These are phyloP conservation scores for Westerdykella aurantiaca DNA, from an alignment of 2,329 filamentous ascomycete genomes.

Conservation along the genomic window DNA sequence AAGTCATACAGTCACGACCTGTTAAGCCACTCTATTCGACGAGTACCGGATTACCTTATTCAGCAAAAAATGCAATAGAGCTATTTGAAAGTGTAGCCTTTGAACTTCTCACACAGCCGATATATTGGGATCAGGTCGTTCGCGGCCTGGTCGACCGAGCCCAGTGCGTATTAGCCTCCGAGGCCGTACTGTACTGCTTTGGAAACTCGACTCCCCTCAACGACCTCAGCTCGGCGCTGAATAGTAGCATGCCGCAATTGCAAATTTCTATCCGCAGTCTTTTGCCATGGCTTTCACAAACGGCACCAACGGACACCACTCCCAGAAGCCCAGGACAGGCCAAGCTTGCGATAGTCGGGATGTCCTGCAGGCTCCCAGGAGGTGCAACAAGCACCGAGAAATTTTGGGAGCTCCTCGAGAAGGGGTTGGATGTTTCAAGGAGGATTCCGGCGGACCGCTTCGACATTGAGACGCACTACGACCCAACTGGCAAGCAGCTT, in stretches of 20 bases:
- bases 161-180: not conserved
- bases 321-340: not conserved
- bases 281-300: not conserved
- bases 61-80: conserved; percentile 16
- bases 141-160: conserved; percentile 12
- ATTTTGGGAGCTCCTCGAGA: conserved; percentile 31
- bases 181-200: conserved; percentile 7
- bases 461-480: conserved; percentile 16
- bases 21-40: conserved; percentile 30
- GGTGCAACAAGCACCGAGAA: conserved; percentile 20
- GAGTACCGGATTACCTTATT: conserved; percentile 28
- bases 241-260: not conserved
- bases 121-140: conserved; percentile 22
- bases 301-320: not conserved
- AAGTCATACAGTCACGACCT: too few relatives aligned
- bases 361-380: conserved; percentile 33
- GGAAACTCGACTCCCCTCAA: conserved; percentile 10
- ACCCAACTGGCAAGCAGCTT: conserved; percentile 9
- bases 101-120: conserved; percentile 19
- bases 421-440: conserved; percentile 25
- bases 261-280: conserved; percentile 1
- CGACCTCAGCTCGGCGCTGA: conserved; percentile 9
- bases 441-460: conserved; percentile 27
- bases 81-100: conserved; percentile 15
- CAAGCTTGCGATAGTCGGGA: conserved; percentile 29